Conservation (phyloP, 192 early-diverging fungal genomes). For the Podila clonocystis region DNA sequence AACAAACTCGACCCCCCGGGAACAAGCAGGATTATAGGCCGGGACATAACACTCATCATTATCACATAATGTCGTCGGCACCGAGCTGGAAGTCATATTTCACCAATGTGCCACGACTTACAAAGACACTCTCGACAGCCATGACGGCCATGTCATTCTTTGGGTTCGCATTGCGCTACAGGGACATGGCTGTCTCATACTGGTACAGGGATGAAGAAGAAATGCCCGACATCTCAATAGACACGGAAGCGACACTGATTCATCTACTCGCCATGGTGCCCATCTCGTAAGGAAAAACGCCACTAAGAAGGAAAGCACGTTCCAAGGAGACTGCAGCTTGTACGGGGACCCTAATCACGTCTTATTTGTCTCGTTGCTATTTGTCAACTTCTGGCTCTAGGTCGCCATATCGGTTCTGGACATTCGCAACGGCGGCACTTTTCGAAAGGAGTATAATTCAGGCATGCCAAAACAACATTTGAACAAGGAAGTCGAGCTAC, state of each 20-base stretch:
- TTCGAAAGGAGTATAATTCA: background rate
- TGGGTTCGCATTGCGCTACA: background rate
- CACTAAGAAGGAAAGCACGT: background rate
- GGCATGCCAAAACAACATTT: background rate
- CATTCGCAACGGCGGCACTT: background rate
- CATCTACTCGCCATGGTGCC: conserved; percentile 1
- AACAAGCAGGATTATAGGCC: no score
- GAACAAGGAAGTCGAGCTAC: no score
- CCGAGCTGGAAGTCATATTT: background rate
- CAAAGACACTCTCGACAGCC: background rate
- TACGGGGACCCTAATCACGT: no score
- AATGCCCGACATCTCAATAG: background rate
- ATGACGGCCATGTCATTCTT: background rate
- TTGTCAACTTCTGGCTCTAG: background rate
- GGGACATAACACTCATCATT: no score
- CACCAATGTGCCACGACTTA: conserved; percentile 1
- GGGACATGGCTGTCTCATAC: background rate
- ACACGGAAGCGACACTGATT: background rate
- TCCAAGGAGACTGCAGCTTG: background rate
- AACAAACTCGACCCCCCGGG: no score
- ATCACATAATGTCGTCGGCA: background rate
- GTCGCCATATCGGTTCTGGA: background rate
- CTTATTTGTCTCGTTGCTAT: no score
- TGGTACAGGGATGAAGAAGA: background rate
- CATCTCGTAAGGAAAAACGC: conserved; percentile 1